These are phyloP conservation scores for Pseudogymnoascus sp. DNA, from an alignment of 2,329 filamentous ascomycete genomes.

Conservation along the genomic window DNA sequence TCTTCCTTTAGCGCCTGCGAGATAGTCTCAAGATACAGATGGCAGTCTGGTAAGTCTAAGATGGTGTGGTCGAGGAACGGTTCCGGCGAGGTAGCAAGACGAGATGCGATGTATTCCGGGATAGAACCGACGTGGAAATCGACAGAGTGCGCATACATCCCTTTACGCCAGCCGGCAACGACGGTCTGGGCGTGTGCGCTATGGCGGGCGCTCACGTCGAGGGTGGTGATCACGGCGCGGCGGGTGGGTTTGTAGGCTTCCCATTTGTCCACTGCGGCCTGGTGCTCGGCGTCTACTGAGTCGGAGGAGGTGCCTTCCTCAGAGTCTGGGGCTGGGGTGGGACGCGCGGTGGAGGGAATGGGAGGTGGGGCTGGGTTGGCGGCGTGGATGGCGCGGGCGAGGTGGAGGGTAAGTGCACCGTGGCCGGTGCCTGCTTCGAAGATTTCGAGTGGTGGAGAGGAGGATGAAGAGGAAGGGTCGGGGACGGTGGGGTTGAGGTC, in stretches of 20 bases:
- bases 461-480: constrained; percentile 45
- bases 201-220: constrained; percentile 60
- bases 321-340: constrained; percentile 20
- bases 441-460: constrained; percentile 55
- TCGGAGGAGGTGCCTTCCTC: constrained; percentile 17
- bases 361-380: constrained; percentile 54
- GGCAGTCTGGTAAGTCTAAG: constrained; percentile 64
- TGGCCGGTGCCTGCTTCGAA: constrained; percentile 84
- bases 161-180: constrained; percentile 60
- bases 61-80: constrained; percentile 67
- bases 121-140: constrained; percentile 69
- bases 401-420: constrained; percentile 68
- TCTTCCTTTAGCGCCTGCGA: constrained; percentile 55
- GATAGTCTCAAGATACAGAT: constrained; percentile 44
- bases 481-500: constrained; percentile 67
- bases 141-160: constrained; percentile 63
- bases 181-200: constrained; percentile 58
- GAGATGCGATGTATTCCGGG: constrained; percentile 53
- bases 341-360: constrained; percentile 24
- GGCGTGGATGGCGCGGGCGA: constrained; percentile 69
- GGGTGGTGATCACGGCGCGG: constrained; percentile 65
- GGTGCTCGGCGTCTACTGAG: constrained; percentile 19
- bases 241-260: constrained; percentile 45
- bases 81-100: constrained; percentile 37
- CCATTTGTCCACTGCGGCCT: constrained; percentile 33